A percentile compares a stretch with the other conserved stretches of the same genome.
These are phyloP conservation scores for Monosporozyma unispora DNA, from an alignment of 805 yeast genomes.

Conservation along the genomic window DNA sequence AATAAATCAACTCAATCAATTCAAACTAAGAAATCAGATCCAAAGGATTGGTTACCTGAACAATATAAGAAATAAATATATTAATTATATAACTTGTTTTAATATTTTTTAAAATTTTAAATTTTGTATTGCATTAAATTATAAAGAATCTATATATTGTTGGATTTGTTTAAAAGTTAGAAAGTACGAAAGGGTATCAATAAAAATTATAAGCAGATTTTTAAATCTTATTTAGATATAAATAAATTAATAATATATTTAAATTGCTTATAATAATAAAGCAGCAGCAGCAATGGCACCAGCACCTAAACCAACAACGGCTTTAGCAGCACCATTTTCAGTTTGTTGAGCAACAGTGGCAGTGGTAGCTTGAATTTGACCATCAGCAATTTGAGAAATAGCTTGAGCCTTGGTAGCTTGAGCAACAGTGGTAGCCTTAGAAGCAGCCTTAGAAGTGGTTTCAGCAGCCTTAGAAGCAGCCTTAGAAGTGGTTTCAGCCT, in stretches of 20 bases:
- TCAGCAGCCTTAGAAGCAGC: conserved; percentile 4
- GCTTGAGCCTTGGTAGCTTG: conserved; percentile 4
- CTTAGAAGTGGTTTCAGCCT: conserved; percentile 5
- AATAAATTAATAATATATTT: no score
- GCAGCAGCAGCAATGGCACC: conserved; percentile 18
- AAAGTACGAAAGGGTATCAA: neutral
- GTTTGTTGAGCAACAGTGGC: conserved; percentile 13
- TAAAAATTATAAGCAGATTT: no score
- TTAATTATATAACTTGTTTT: neutral
- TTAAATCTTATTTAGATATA: no score
- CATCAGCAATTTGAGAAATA: no score
- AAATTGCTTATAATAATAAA: conserved; percentile 13
- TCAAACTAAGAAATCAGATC: neutral
- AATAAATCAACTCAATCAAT: neutral
- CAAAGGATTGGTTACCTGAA: conserved; percentile 6
- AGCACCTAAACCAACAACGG: conserved; percentile 17
- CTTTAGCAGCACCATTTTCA: conserved; percentile 17
- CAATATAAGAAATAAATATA: conserved; percentile 5
- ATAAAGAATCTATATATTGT: neutral
- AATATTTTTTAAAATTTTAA: neutral
- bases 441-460: conserved; percentile 2
- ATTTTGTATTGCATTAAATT: neutral
- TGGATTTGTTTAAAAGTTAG: no score
- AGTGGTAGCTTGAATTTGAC: conserved; percentile 8
- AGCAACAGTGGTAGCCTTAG: conserved; percentile 3